Evolutionary conservation across 352 stramenopile species (phyloP), one percentile per base, ranked within the genome.

Genomic region (Pythium periplocum): DNA sequence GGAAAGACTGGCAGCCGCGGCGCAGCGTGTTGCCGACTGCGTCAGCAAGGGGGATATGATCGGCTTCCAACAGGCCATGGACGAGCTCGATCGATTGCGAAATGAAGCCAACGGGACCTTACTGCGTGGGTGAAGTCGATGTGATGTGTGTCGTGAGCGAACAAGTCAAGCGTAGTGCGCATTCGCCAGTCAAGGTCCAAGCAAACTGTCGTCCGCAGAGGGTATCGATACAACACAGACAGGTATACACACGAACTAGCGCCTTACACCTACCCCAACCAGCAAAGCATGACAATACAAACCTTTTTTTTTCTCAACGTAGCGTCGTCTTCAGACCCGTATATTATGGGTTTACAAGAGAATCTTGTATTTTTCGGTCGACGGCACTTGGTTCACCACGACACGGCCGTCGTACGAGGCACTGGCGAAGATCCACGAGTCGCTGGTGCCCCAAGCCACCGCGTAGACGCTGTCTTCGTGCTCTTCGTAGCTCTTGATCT

Each of bases 311-410:
- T 26, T 26, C 17, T 26, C 17, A 26, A 26, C 17, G 17, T 26
- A 26, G 17, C 17, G 17, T 26, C 17, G 17, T 26, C 17, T 26
- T 26, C 17, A 26, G 17, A 26, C 17, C 17, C 17, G 17, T 26
- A 26, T 26, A 26, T 26, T 26, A 26, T 26, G 17, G 17, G 32
- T 51, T 53, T 87, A 99, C 31, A 99, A 65, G 55, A 99, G 74
- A 70, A 99, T 99, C 63, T 99, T 99, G 75, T 99, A 99, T 68
- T 99, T 99, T 71, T 99, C 97, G 5, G 97, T 97, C 11, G 92
- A 98, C 35, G 96, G 96, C 35, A 99, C 97, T 61, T 98, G 85
- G 73, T 98, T 96, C 11, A 99, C 67, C 34, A 95, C 85, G 39
- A 98, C 75, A 40, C 90, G 85, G 6, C 97, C 97, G 69, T 99